These are phyloP conservation scores for Neurospora intermedia DNA, from an alignment of 495 filamentous ascomycete species.

Conservation along the genomic window DNA sequence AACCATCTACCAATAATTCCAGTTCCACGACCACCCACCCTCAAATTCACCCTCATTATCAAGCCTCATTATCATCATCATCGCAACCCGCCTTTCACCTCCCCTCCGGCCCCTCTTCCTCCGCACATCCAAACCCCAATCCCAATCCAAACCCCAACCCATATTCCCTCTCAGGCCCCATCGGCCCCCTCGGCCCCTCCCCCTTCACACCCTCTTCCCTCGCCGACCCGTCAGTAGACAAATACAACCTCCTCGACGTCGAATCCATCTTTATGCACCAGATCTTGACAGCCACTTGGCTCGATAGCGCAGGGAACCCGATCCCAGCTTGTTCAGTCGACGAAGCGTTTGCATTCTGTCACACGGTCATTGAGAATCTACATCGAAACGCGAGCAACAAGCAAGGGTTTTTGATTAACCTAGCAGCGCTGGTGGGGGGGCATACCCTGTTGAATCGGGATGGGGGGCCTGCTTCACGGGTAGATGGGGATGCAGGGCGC, in stretches of 20 bases:
- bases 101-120: background rate
- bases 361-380: conserved; percentile 35
- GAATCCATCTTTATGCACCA: conserved; percentile 34
- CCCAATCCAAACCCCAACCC: background rate
- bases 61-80: background rate
- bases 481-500: conserved; percentile 7
- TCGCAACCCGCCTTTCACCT: background rate
- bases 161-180: background rate
- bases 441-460: conserved; percentile 29
- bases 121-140: background rate
- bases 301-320: conserved; percentile 21
- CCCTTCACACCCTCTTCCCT: conserved; percentile 11
- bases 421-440: conserved; percentile 39
- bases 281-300: conserved; percentile 34
- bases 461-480: conserved; percentile 24
- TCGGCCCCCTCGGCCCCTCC: conserved; percentile 2
- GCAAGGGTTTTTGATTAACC: conserved; percentile 43
- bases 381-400: conserved; percentile 28
- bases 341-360: conserved; percentile 36
- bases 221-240: conserved; percentile 22
- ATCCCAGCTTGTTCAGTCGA: conserved; percentile 31
- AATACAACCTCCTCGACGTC: conserved; percentile 36
- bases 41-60: background rate
- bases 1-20: conserved; percentile 3
- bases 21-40: conserved; percentile 3